Conservation (phyloP, 129 eudicot genomes). For the Flaveria linearis region DNA sequence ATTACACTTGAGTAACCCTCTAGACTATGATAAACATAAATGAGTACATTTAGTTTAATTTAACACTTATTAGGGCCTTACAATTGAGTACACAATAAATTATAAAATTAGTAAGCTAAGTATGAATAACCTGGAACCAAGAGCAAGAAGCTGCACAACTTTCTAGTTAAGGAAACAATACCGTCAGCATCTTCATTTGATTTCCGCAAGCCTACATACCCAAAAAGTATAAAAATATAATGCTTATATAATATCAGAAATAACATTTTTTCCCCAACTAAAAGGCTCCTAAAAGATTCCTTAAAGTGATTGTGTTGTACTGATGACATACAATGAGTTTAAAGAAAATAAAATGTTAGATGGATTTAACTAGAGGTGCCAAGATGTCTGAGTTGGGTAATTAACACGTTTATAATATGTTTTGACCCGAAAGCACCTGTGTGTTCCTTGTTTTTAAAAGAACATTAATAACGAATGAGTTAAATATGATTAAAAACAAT, state of each 20-base stretch:
- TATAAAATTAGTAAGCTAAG: not conserved
- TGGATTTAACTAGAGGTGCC: not conserved
- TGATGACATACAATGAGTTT: not conserved
- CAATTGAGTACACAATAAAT: not conserved
- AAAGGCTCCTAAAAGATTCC: not conserved
- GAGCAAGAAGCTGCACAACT: constrained; percentile 66
- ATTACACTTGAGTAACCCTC: not conserved
- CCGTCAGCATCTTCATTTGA: constrained; percentile 50
- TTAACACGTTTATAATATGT: not conserved
- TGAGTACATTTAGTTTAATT: not conserved
- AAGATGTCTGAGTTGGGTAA: not conserved
- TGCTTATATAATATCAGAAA: not conserved
- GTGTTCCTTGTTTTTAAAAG: not conserved
- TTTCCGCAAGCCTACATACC: constrained; percentile 42
- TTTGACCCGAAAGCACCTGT: not conserved
- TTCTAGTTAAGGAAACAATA: constrained; percentile 47
- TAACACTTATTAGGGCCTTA: not conserved
- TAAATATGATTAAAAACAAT: constrained; percentile 6
- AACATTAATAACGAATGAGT: not conserved
- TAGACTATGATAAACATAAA: not conserved
- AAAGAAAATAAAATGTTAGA: not conserved
- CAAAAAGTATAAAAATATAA: not conserved
- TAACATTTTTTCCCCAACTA: not conserved
- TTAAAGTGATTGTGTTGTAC: not conserved
- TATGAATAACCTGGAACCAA: constrained; percentile 64